These are phyloP conservation scores for Kodamaea lidongshanica DNA, from an alignment of 805 yeast genomes.

Conservation along the genomic window DNA sequence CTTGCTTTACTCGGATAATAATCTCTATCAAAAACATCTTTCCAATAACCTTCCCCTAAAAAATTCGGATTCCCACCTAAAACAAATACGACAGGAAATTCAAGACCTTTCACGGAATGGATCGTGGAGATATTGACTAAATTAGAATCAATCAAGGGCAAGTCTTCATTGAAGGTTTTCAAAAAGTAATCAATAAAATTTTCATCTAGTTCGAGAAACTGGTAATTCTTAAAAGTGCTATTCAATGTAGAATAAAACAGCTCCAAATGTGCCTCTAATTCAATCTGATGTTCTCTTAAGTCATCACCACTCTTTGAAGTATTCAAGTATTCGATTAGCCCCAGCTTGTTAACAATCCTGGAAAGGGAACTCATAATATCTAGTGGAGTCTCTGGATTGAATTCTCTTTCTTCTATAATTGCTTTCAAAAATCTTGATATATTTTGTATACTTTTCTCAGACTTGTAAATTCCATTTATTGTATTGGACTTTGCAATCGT, in stretches of 20 bases:
- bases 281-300: slow-evolving; percentile 5
- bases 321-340: slow-evolving; percentile 23
- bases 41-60: slow-evolving; percentile 5
- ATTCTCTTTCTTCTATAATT: neutral
- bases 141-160: slow-evolving; percentile 18
- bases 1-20: slow-evolving; percentile 29
- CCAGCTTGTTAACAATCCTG: slow-evolving; percentile 27
- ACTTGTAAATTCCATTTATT: slow-evolving; percentile 2
- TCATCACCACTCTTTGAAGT: slow-evolving; percentile 4
- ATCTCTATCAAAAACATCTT: slow-evolving; percentile 2
- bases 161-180: slow-evolving; percentile 34
- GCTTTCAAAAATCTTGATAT: neutral
- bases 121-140: slow-evolving; percentile 57
- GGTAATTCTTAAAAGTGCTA: slow-evolving; percentile 12
- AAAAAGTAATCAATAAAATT: slow-evolving; percentile 36
- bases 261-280: slow-evolving; percentile 12
- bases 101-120: slow-evolving; percentile 70
- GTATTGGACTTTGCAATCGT: neutral
- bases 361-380: slow-evolving; percentile 29
- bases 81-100: slow-evolving; percentile 63
- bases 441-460: neutral
- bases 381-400: slow-evolving; percentile 23
- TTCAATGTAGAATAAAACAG: slow-evolving; percentile 19
- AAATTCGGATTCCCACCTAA: slow-evolving; percentile 9
- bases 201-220: slow-evolving; percentile 3